Conservation (phyloP, 495 filamentous ascomycete species). For the Chaetomidium leptoderma region DNA sequence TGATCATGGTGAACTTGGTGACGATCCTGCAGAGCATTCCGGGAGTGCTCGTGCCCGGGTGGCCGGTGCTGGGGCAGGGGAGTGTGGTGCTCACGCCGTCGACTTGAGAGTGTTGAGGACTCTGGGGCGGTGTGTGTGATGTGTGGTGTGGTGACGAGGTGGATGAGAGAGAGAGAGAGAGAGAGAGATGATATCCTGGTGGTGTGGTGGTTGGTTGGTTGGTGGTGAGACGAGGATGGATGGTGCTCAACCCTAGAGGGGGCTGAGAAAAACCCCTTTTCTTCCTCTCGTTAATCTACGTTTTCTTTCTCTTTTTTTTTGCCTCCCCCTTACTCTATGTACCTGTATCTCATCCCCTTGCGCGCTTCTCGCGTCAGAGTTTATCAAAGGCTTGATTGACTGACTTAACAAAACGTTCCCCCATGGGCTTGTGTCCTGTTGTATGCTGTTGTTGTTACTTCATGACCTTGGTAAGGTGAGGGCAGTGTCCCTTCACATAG, state of each 20-base stretch:
- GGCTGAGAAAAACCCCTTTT: neutral
- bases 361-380: slow-evolving; percentile 8
- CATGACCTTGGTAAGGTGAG: too few species aligned
- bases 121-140: too few species aligned
- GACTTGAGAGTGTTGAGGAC: neutral
- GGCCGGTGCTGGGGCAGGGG: slow-evolving; percentile 24
- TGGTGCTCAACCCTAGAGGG: neutral
- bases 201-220: slow-evolving; percentile 51
- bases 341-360: neutral
- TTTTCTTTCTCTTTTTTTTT: slow-evolving; percentile 7
- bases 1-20: slow-evolving; percentile 23
- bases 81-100: slow-evolving; percentile 20
- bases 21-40: slow-evolving; percentile 19
- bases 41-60: slow-evolving; percentile 19
- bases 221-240: slow-evolving; percentile 41
- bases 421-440: too few species aligned
- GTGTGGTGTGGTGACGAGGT: too few species aligned
- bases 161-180: neutral
- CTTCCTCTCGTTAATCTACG: neutral
- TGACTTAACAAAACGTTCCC: neutral
- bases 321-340: slow-evolving; percentile 4
- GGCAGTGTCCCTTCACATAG: too few species aligned
- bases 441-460: too few species aligned
- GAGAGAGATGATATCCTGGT: slow-evolving; percentile 17
- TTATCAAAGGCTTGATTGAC: slow-evolving; percentile 22